A percentile compares a stretch with the other conserved stretches of the same genome.
These are phyloP conservation scores for Coemansia sp. DNA, from an alignment of 192 early-diverging fungal genomes.

Conservation along the genomic window DNA sequence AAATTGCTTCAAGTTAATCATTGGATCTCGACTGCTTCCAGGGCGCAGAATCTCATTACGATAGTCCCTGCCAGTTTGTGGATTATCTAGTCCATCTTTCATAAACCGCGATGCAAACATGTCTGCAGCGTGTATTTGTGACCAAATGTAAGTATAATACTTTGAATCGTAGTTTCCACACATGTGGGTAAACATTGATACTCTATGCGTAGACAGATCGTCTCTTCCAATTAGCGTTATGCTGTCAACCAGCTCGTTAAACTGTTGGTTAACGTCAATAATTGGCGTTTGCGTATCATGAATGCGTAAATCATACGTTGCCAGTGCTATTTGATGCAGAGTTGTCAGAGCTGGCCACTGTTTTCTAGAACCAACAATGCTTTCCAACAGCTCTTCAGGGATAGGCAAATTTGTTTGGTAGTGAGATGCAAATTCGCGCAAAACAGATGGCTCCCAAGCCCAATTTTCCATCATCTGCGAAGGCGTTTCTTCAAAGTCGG, in stretches of 20 bases:
- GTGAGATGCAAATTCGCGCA: constrained; percentile 56
- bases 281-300: constrained; percentile 51
- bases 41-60: constrained; percentile 10
- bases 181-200: constrained; percentile 56
- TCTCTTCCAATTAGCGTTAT: constrained; percentile 6
- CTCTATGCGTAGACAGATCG: constrained; percentile 34
- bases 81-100: constrained; percentile 46
- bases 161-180: constrained; percentile 62
- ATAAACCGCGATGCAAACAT: constrained; percentile 70
- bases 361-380: constrained; percentile 60
- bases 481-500: constrained; percentile 76
- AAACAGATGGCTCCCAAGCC: constrained; percentile 54
- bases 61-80: constrained; percentile 5
- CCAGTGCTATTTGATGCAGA: constrained; percentile 65
- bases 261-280: constrained; percentile 24
- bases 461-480: constrained; percentile 79
- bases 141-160: constrained; percentile 71
- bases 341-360: constrained; percentile 59
- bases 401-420: constrained; percentile 60
- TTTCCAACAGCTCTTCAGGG: constrained; percentile 60
- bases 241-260: constrained; percentile 22
- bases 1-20: neutral
- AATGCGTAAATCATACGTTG: constrained; percentile 61
- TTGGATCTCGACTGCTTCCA: constrained; percentile 1
- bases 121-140: constrained; percentile 71